Evolutionary conservation across 1,284 basidiomycete genomes (phyloP).

Genomic region (Ceratorhiza oryzae-sativae): DNA sequence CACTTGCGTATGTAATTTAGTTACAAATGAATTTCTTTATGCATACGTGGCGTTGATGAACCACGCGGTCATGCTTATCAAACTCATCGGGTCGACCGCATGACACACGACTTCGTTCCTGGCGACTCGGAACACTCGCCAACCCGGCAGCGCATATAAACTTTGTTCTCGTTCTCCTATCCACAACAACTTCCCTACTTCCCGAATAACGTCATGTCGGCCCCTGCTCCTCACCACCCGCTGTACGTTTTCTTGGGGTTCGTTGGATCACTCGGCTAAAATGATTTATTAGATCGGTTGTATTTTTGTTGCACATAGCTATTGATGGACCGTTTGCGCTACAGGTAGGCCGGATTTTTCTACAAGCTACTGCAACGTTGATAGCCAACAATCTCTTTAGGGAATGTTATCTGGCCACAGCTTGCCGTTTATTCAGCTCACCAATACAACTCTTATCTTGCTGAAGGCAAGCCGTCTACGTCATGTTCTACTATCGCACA

Average conservation of each 20-base stretch:
- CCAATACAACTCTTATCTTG: conserved; percentile 77
- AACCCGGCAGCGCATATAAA: conserved; percentile 34
- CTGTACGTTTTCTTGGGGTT: conserved; percentile 13
- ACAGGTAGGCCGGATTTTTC: conserved; percentile 19
- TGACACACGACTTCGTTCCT: conserved; percentile 33
- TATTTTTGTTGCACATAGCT: conserved; percentile 79
- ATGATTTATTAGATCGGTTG: conserved; percentile 57
- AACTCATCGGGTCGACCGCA: conserved; percentile 11
- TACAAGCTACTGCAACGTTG: too few relatives aligned
- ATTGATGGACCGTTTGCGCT: conserved; percentile 68
- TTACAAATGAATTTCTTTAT: too few relatives aligned
- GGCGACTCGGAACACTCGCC: conserved; percentile 10
- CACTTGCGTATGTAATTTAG: too few relatives aligned
- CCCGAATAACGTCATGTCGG: conserved; percentile 26
- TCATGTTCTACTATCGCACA: neutral
- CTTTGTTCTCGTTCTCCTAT: conserved; percentile 10
- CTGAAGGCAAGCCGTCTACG: conserved; percentile 63
- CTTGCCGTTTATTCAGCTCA: conserved; percentile 77
- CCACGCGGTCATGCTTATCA: conserved; percentile 19
- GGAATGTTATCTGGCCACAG: conserved; percentile 60
- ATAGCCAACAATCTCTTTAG: too few relatives aligned
- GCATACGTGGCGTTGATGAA: neutral
- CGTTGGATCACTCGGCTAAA: neutral
- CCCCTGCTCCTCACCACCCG: conserved; percentile 17
- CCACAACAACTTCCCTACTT: neutral